Percentiles rank a stretch among this genome's conserved stretches.
phyloP scores from a whole-genome alignment of 2,329 filamentous ascomycete genomes.

The Venturia effusa region DNA sequence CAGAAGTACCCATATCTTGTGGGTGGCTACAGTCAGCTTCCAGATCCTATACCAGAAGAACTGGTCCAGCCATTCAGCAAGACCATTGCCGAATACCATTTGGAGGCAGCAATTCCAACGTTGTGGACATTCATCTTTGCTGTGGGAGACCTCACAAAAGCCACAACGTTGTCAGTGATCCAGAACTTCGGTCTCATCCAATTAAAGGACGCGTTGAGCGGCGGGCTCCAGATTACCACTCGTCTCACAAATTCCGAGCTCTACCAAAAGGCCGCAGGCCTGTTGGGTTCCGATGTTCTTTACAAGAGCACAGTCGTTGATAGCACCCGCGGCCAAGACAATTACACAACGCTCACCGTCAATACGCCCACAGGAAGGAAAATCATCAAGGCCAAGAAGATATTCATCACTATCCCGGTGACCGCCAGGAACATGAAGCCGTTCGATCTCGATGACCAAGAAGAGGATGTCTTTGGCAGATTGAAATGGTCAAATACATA shows the following conservation, averaged over 20 bases:
- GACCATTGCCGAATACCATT: not conserved
- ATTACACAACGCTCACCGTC: not conserved
- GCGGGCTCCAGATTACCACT: not conserved
- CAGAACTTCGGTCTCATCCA: not conserved
- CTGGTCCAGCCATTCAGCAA: conserved; percentile 2
- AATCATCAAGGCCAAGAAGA: conserved; percentile 7
- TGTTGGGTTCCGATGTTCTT: conserved; percentile 2
- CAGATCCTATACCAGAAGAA: not conserved
- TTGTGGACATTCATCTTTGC: not conserved
- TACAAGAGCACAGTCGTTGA: not conserved
- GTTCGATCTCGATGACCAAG: conserved; percentile 1
- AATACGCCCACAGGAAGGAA: not conserved
- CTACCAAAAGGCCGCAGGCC: not conserved
- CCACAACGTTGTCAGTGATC: not conserved
- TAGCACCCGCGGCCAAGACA: not conserved
- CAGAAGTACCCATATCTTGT: conserved; percentile 2
- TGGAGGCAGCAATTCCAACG: not conserved
- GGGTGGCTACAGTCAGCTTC: not conserved
- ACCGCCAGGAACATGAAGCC: not conserved
- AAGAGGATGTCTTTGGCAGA: not conserved
- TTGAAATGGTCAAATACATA: not conserved
- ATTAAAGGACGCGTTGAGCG: not conserved
- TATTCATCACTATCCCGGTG: conserved; percentile 6
- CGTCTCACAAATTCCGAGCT: not conserved
- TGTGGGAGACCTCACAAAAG: not conserved